These are phyloP conservation scores for Dictyostelium intermedium DNA, from an alignment of 78 protist species.

Conservation along the genomic window DNA sequence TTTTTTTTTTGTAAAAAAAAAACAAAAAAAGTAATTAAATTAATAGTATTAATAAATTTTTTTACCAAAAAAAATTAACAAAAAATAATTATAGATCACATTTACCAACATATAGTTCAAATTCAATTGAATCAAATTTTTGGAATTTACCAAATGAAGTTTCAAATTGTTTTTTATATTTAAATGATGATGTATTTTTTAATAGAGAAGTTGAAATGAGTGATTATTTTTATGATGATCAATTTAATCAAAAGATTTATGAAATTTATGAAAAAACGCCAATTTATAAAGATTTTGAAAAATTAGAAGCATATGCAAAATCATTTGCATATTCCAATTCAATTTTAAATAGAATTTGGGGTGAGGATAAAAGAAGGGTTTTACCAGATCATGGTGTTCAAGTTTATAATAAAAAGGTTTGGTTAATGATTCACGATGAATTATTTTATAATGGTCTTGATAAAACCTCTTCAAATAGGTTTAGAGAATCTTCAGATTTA, in stretches of 20 bases:
- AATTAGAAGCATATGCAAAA: neutral
- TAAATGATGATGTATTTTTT: conserved; percentile 53
- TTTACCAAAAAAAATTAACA: neutral
- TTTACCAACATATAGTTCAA: conserved; percentile 44
- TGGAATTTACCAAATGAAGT: conserved; percentile 22
- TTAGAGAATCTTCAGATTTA: neutral
- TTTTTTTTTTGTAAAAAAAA: neutral
- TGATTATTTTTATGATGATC: conserved; percentile 34
- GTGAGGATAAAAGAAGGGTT: neutral
- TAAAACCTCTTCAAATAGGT: neutral
- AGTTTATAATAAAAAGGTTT: conserved; percentile 11
- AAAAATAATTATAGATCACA: neutral
- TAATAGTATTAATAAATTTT: neutral
- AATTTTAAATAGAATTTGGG: neutral
- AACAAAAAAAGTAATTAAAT: neutral
- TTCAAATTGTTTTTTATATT: conserved; percentile 39
- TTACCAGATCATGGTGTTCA: conserved; percentile 57
- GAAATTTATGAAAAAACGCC: neutral
- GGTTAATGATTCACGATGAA: conserved; percentile 6
- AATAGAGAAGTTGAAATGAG: neutral
- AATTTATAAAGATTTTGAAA: neutral
- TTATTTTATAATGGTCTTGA: neutral
- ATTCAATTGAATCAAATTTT: conserved; percentile 55
- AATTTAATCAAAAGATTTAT: conserved; percentile 16
- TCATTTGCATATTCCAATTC: neutral